Conservation (phyloP, 2,329 filamentous ascomycete genomes). For the Hymenoscyphus infarciens region DNA sequence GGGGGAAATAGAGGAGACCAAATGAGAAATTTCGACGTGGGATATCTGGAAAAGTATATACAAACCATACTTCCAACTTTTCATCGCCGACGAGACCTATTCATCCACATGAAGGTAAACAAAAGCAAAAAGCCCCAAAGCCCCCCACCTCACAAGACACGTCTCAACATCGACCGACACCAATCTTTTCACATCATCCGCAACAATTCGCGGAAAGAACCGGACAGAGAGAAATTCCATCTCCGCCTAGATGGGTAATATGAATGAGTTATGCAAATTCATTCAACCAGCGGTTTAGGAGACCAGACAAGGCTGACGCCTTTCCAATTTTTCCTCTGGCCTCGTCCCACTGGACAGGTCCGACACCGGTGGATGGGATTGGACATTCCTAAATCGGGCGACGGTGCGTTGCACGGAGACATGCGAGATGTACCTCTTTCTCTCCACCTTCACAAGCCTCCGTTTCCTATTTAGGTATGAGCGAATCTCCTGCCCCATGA, state of each 20-base stretch:
- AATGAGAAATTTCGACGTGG: too few species aligned
- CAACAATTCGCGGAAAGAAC: slow-evolving; percentile 7
- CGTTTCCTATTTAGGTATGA: slow-evolving; percentile 3
- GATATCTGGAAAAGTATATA: too few species aligned
- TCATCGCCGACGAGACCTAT: too few species aligned
- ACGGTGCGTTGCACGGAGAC: not conserved
- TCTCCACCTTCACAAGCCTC: not conserved
- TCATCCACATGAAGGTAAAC: too few species aligned
- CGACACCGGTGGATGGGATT: not conserved
- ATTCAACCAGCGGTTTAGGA: not conserved
- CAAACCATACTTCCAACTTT: too few species aligned
- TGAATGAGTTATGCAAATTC: not conserved
- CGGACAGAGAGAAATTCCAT: not conserved
- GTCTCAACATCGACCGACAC: not conserved
- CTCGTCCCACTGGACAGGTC: not conserved
- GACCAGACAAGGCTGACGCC: not conserved
- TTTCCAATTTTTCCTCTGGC: not conserved
- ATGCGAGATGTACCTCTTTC: not conserved
- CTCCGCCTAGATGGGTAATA: not conserved
- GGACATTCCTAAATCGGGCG: not conserved
- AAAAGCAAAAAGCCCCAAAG: not conserved
- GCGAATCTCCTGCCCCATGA: slow-evolving; percentile 11
- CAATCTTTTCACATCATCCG: slow-evolving; percentile 5
- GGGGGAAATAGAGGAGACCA: too few species aligned
- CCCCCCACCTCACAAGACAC: not conserved